Evolutionary conservation across 176 grass and related monocot species (phyloP).

Genomic region (Dendrocalamus sinicus): DNA sequence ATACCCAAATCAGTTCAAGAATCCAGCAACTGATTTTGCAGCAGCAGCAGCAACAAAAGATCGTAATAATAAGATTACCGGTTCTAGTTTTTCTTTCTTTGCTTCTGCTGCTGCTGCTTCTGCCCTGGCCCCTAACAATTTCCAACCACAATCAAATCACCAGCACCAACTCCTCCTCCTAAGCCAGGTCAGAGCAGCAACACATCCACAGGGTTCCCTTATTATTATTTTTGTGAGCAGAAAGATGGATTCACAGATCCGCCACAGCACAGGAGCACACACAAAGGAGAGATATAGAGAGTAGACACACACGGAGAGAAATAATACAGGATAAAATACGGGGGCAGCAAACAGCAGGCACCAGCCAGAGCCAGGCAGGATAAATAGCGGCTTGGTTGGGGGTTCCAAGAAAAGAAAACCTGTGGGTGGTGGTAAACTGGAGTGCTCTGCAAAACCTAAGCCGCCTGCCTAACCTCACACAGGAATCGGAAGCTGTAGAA

Average conservation of each 20-base stretch:
- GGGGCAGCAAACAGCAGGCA: neutral
- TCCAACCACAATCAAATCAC: neutral
- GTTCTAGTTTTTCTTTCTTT: constrained; percentile 32
- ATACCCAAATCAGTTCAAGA: constrained; percentile 8
- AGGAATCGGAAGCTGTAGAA: neutral
- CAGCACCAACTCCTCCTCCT: constrained; percentile 2
- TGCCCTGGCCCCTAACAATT: neutral
- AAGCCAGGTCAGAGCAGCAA: constrained; percentile 25
- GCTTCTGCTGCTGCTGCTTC: neutral
- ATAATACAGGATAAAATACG: neutral
- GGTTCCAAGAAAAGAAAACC: too few species aligned
- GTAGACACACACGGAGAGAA: neutral
- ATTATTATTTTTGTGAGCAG: constrained; percentile 23
- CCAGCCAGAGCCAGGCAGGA: neutral
- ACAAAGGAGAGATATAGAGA: too few species aligned
- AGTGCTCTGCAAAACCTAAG: neutral
- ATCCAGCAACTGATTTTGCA: constrained; percentile 33
- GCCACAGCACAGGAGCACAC: neutral
- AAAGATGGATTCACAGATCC: neutral
- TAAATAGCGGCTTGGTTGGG: constrained; percentile 16
- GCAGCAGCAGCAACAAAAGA: neutral
- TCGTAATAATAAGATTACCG: neutral
- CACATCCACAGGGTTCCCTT: neutral
- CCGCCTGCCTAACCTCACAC: neutral
- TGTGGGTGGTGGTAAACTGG: neutral